Evolutionary conservation across 2,329 filamentous ascomycete species (phyloP).

Genomic region (Trichoderma guizhouense): DNA sequence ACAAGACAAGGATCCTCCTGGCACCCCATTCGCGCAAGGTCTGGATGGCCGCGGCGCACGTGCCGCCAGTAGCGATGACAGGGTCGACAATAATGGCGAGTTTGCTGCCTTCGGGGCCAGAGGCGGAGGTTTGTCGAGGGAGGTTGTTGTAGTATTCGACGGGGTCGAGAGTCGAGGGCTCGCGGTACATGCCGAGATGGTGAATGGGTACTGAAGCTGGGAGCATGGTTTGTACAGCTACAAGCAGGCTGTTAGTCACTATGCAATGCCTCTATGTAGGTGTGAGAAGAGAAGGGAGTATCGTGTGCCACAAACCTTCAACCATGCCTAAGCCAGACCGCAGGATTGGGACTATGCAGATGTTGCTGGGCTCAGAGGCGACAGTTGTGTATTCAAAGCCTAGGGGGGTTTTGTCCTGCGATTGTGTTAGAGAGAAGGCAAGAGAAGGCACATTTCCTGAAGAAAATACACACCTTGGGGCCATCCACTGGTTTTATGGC

Average conservation of each 20-base stretch:
- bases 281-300: background rate
- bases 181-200: slow-evolving; percentile 92
- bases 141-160: slow-evolving; percentile 99
- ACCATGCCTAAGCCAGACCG: slow-evolving; percentile 89
- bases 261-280: background rate
- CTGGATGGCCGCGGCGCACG: slow-evolving; percentile 83
- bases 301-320: slow-evolving; percentile 54
- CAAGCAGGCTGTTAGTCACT: slow-evolving; percentile 16
- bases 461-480: slow-evolving; percentile 52
- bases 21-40: slow-evolving; percentile 89
- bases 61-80: slow-evolving; percentile 90
- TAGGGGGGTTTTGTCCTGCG: slow-evolving; percentile 72
- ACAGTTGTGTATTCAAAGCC: slow-evolving; percentile 70
- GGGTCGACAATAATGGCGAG: slow-evolving; percentile 87
- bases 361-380: slow-evolving; percentile 58
- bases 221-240: slow-evolving; percentile 78
- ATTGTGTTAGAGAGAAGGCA: background rate
- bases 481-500: slow-evolving; percentile 56
- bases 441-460: background rate
- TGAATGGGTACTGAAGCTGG: slow-evolving; percentile 78
- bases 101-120: slow-evolving; percentile 32
- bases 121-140: slow-evolving; percentile 61
- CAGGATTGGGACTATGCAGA: slow-evolving; percentile 89
- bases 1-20: slow-evolving; percentile 72
- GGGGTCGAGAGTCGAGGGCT: slow-evolving; percentile 79